Evolutionary conservation across 495 filamentous ascomycete genomes (phyloP).

Genomic region (Neurospora cerealis): DNA sequence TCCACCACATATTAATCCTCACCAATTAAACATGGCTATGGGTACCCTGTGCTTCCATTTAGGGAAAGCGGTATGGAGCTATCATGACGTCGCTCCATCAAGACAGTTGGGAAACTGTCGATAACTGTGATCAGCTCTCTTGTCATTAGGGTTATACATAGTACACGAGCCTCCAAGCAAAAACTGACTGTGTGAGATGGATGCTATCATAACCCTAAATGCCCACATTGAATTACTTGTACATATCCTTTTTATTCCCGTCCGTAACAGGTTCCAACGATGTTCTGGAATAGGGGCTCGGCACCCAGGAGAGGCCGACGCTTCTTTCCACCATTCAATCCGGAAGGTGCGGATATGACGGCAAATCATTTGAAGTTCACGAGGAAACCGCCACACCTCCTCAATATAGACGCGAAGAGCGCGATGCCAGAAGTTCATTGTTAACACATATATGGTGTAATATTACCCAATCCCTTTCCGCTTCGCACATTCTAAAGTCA

Average conservation of each 20-base stretch:
- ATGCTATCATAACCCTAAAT: neutral
- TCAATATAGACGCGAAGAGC: neutral
- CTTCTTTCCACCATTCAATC: neutral
- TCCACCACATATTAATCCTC: neutral
- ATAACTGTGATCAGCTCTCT: neutral
- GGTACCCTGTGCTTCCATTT: neutral
- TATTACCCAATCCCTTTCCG: neutral
- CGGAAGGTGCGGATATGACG: neutral
- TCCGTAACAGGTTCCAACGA: neutral
- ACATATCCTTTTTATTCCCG: neutral
- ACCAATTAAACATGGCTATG: neutral
- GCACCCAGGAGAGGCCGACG: neutral
- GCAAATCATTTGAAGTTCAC: neutral
- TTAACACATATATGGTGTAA: neutral
- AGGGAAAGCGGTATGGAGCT: neutral
- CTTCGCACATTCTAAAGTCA: neutral
- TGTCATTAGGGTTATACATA: neutral
- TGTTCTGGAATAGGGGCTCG: neutral
- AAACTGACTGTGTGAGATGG: neutral
- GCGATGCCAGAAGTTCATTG: neutral
- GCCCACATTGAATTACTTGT: neutral
- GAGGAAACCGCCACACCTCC: neutral
- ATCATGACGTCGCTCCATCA: neutral
- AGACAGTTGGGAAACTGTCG: neutral
- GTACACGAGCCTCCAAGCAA: neutral